These are phyloP conservation scores for Fusarium sp. DNA, from an alignment of 2,329 filamentous ascomycete genomes.

Conservation along the genomic window DNA sequence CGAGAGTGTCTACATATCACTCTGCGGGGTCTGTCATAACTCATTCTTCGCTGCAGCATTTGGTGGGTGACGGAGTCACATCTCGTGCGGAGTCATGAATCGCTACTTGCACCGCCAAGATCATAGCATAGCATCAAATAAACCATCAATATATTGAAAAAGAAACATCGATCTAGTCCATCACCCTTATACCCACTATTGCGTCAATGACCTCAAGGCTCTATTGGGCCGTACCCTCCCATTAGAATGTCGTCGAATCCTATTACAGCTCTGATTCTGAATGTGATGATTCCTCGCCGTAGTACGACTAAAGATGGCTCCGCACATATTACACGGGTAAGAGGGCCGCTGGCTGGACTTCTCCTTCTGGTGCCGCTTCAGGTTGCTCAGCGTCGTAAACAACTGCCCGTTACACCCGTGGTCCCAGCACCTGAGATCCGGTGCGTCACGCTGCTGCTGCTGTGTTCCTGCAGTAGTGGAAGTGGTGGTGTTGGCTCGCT, in stretches of 20 bases:
- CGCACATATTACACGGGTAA: background rate
- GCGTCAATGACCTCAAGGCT: background rate
- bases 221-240: background rate
- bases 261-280: slow-evolving; percentile 1
- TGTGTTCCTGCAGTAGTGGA: background rate
- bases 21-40: background rate
- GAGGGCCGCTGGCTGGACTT: background rate
- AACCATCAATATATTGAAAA: background rate
- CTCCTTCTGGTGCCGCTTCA: background rate
- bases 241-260: background rate
- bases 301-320: background rate
- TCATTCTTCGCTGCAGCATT: background rate
- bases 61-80: background rate
- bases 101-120: background rate
- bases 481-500: background rate
- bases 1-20: background rate
- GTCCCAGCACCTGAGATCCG: slow-evolving; percentile 1
- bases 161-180: background rate
- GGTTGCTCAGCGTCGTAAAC: slow-evolving; percentile 3
- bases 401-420: background rate
- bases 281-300: background rate
- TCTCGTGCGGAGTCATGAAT: background rate
- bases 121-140: background rate
- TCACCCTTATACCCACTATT: background rate
- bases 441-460: background rate